Percentiles rank a stretch among this genome's conserved stretches.
phyloP scores from a whole-genome alignment of 202 grass and related monocot species.

The Cymbopogon flexuosus region DNA sequence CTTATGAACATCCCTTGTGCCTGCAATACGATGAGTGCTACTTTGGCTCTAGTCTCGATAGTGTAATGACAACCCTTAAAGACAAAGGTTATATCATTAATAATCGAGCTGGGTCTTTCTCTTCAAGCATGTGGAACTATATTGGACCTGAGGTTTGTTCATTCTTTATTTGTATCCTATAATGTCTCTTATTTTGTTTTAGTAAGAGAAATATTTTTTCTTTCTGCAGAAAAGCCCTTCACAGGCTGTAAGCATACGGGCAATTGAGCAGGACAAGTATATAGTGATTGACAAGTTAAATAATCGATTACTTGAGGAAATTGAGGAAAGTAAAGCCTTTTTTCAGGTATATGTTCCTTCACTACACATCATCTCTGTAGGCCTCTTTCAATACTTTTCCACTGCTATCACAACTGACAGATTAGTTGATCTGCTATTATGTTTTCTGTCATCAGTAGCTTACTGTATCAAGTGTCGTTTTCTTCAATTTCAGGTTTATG shows the following conservation, averaged over 20 bases:
- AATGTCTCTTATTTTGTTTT: constrained; percentile 12
- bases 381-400: constrained; percentile 2
- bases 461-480: constrained; percentile 1
- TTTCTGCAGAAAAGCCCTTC: constrained; percentile 74
- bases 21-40: constrained; percentile 78
- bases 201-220: constrained; percentile 21
- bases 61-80: constrained; percentile 49
- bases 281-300: constrained; percentile 59
- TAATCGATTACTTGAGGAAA: constrained; percentile 73
- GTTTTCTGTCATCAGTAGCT: not conserved
- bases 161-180: constrained; percentile 18
- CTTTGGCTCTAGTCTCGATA: constrained; percentile 51
- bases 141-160: constrained; percentile 72
- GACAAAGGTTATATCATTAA: constrained; percentile 64
- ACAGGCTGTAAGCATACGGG: constrained; percentile 61
- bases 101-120: constrained; percentile 53
- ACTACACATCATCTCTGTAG: not conserved
- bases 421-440: not conserved
- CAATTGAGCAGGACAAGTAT: constrained; percentile 81
- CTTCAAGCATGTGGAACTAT: constrained; percentile 78
- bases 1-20: constrained; percentile 80
- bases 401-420: not conserved
- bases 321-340: constrained; percentile 93
- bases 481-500: constrained; percentile 67
- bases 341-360: constrained; percentile 57